Conservation (phyloP, 2,329 filamentous ascomycete species). For the Trichophyton benhamiae region DNA sequence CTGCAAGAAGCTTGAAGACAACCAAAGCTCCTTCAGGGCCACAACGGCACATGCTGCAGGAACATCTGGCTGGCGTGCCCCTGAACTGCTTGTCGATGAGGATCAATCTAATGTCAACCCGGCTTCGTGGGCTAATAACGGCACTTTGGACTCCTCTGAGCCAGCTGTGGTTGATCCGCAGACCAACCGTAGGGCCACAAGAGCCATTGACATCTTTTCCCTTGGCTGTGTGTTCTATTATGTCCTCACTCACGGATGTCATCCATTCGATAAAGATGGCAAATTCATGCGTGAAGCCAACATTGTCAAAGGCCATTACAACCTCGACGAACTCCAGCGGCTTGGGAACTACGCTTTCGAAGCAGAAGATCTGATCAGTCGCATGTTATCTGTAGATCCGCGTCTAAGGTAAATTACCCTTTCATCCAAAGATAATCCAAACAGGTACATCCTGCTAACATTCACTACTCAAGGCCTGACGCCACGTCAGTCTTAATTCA, state of each 20-base stretch:
- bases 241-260: conserved; percentile 81
- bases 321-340: conserved; percentile 56
- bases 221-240: conserved; percentile 98
- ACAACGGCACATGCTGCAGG: conserved; percentile 88
- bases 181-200: conserved; percentile 68
- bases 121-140: conserved; percentile 21
- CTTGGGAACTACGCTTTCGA: conserved; percentile 78
- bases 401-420: conserved; percentile 39
- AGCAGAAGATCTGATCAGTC: conserved; percentile 71
- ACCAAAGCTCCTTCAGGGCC: conserved; percentile 86
- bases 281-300: conserved; percentile 95
- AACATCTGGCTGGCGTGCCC: conserved; percentile 91
- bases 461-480: conserved; percentile 42
- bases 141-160: conserved; percentile 35
- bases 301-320: conserved; percentile 79
- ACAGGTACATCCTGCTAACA: not conserved
- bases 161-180: conserved; percentile 43
- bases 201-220: conserved; percentile 95
- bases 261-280: conserved; percentile 89
- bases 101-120: conserved; percentile 41
- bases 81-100: conserved; percentile 76
- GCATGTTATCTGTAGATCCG: conserved; percentile 61
- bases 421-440: not conserved
- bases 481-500: conserved; percentile 75
- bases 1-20: conserved; percentile 91